A percentile compares a stretch with the other conserved stretches of the same genome.
Evolutionary conservation across 208 protist genomes (phyloP).

Genomic region (Trypanosoma grayi): DNA sequence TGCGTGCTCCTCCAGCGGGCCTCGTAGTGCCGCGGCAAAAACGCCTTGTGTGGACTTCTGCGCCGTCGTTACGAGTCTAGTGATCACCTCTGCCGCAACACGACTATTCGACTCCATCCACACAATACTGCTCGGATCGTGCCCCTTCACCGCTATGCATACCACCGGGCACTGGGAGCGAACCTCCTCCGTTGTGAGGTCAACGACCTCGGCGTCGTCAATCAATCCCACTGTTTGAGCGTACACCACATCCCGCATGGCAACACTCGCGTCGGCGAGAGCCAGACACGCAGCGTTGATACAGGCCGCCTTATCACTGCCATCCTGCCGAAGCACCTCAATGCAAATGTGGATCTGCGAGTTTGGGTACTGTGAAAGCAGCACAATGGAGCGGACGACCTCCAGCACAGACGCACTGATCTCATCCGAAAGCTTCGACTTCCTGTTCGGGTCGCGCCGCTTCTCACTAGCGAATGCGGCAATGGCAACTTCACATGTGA

Average conservation of each 20-base stretch:
- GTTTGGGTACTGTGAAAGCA: constrained; percentile 81
- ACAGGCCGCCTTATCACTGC: constrained; percentile 74
- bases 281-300: constrained; percentile 89
- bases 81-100: constrained; percentile 48
- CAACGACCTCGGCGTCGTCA: constrained; percentile 63
- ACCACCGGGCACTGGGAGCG: constrained; percentile 71
- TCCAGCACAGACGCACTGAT: constrained; percentile 68
- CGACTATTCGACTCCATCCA: constrained; percentile 79
- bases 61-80: constrained; percentile 49
- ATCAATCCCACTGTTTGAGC: constrained; percentile 65
- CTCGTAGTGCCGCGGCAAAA: constrained; percentile 42
- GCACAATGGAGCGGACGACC: constrained; percentile 68
- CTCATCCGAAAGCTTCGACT: constrained; percentile 67
- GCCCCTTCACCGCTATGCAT: constrained; percentile 57
- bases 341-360: constrained; percentile 88
- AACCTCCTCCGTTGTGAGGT: constrained; percentile 76
- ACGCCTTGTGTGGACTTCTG: constrained; percentile 40
- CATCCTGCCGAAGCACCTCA: constrained; percentile 79
- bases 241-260: constrained; percentile 78
- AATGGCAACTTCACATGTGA: constrained; percentile 81
- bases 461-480: constrained; percentile 73
- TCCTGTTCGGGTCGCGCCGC: constrained; percentile 59
- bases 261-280: constrained; percentile 77
- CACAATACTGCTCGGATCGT: constrained; percentile 64
- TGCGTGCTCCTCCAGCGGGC: constrained; percentile 55